Evolutionary conservation across 345 rosid genomes (phyloP).

Genomic region (Ceriops decandra): DNA sequence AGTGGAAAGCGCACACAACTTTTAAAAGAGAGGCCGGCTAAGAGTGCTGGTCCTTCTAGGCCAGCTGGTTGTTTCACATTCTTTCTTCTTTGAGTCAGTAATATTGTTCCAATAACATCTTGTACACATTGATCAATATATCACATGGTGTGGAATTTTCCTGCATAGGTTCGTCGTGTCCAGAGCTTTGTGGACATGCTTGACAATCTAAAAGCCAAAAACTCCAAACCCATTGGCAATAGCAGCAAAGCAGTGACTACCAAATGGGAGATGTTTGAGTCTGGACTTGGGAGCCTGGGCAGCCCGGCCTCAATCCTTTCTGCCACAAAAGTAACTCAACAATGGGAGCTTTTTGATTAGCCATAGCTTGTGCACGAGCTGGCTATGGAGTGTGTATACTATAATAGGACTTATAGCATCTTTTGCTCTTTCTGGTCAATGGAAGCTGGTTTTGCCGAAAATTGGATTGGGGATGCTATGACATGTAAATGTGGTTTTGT

Average conservation of each 20-base stretch:
- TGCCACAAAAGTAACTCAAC: constrained; percentile 36
- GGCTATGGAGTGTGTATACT: background rate
- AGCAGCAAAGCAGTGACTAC: constrained; percentile 23
- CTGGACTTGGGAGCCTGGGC: constrained; percentile 32
- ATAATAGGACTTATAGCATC: background rate
- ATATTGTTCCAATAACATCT: no score
- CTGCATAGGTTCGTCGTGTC: constrained; percentile 36
- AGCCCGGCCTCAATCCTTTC: constrained; percentile 27
- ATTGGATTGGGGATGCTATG: background rate
- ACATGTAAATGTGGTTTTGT: no score
- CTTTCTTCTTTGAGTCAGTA: no score
- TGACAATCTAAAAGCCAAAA: constrained; percentile 39
- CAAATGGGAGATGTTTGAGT: constrained; percentile 34
- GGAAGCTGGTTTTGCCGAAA: constrained; percentile 2
- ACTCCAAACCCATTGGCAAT: constrained; percentile 21
- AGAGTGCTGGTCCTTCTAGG: no score
- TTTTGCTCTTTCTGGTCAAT: background rate
- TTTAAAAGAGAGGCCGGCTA: background rate
- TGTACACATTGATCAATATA: no score
- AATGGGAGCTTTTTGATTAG: constrained; percentile 46
- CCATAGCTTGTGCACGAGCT: background rate
- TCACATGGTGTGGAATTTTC: background rate
- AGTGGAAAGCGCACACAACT: constrained; percentile 6
- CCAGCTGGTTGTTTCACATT: no score
- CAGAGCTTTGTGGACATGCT: constrained; percentile 40